Base-by-base conservation (phyloP, 2,329 filamentous ascomycete species). In the Lecanosticta acicola region DNA sequence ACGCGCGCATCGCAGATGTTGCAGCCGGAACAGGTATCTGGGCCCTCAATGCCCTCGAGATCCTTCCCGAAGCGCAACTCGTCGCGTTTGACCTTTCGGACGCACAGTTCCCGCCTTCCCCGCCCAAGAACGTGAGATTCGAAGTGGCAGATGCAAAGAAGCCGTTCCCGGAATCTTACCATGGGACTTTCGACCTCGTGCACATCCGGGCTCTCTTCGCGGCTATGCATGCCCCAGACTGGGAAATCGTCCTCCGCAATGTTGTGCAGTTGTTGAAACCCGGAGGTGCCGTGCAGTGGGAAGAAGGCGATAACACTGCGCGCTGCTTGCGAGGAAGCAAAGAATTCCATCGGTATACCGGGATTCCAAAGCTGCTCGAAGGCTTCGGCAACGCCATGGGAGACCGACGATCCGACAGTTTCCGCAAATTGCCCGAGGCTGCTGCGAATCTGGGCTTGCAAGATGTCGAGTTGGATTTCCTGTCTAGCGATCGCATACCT, bases 271-370 rank as follows among this genome's bases (percentile, higher is more conserved):
- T 53, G 9, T 26, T 55, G 8, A 50, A 49, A 14, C 50, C 50
- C 8, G 50, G 50, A 9, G 53, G 45, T 8, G 46, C 43, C 43
- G 13, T 51, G 3, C 46, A 48, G 14, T 51, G 49, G 49, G 21
- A 16, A 9, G 39, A 41, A 34, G 39, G 34, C 29, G 39, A 41
- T 17, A n/a, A n/a, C n/a, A n/a, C n/a, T n/a, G n/a, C n/a, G n/a
- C n/a, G n/a, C n/a, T n/a, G n/a, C n/a, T n/a, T n/a, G n/a, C n/a
- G n/a, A n/a, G n/a, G n/a, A n/a, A n/a, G n/a, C n/a, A n/a, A n/a
- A n/a, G n/a, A n/a, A n/a, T n/a, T n/a, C n/a, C n/a, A n/a, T n/a
- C n/a, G n/a, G n/a, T n/a, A n/a, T n/a, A n/a, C n/a, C n/a, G n/a
- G n/a, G n/a, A n/a, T n/a, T n/a, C n/a, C n/a, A n/a, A n/a, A n/a